phyloP scores from a whole-genome alignment of 805 yeast species.

The Millerozyma miso region DNA sequence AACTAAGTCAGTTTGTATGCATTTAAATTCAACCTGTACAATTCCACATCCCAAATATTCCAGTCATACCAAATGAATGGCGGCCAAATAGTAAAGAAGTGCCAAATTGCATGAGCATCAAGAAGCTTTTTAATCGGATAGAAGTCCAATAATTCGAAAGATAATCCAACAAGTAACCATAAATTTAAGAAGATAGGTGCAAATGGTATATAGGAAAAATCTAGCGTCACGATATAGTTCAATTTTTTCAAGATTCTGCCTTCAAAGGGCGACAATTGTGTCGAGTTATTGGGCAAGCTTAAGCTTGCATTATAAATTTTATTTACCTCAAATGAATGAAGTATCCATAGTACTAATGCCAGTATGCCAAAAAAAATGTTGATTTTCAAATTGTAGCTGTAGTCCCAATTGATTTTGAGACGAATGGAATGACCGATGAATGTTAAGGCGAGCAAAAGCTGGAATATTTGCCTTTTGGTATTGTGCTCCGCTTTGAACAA shows the following conservation, averaged over 20 bases:
- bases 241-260: conserved; percentile 30
- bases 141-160: conserved; percentile 34
- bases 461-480: conserved; percentile 12
- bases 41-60: conserved; percentile 44
- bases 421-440: conserved; percentile 26
- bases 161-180: conserved; percentile 28
- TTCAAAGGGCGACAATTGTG: conserved; percentile 36
- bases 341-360: conserved; percentile 29
- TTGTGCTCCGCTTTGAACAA: conserved; percentile 14
- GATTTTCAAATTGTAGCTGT: conserved; percentile 31
- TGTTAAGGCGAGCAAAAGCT: conserved; percentile 12
- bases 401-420: conserved; percentile 34
- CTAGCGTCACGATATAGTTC: conserved; percentile 21
- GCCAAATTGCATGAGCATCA: conserved; percentile 96
- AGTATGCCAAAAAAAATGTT: conserved; percentile 28
- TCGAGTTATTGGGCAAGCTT: conserved; percentile 29
- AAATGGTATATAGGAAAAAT: conserved; percentile 27
- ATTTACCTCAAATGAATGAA: conserved; percentile 23
- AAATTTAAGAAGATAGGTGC: conserved; percentile 32
- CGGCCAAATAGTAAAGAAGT: conserved; percentile 80
- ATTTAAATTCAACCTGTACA: conserved; percentile 13
- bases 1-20: not conserved
- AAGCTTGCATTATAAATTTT: conserved; percentile 10
- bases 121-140: conserved; percentile 24
- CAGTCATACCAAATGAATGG: conserved; percentile 69